Base-by-base conservation (phyloP, 2,329 filamentous ascomycete species). In the Calonectria pteridis region DNA sequence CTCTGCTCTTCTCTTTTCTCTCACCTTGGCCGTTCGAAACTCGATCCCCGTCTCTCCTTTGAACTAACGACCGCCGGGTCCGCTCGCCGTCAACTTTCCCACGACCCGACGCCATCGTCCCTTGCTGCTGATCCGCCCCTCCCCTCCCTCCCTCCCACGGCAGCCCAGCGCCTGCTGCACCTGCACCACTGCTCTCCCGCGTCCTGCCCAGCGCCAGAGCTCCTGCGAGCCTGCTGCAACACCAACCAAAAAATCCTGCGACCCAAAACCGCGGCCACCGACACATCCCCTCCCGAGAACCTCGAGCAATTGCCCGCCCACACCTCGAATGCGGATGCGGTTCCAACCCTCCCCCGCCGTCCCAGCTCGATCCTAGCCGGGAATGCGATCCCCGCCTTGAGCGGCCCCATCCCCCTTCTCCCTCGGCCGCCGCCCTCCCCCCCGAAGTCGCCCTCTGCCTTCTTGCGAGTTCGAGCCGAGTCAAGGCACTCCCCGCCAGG, bases 321-420 rank as follows among this genome's bases (percentile, higher is more conserved):
- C 76, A 23, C 59, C 31, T 73, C 74, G 49, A 78, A 73, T 67
- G 76, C 75, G 73, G 75, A 79, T 77, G 77, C 77, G 77, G 71
- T 76, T 78, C 71, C 76, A 72, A 78, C 69, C 59, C 75, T 51
- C 67, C 67, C 53, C 59, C 73, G 71, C 73, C 67, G 72, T 58
- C 63, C 69, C 76, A 43, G 51, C 73, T 75, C 78, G 64, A 78
- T 71, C 69, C 64, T 76, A 74, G 75, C 77, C 77, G 71, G 79
- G 79, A 80, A 80, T 80, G 79, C 80, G 64, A 80, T 71, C 77
- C 73, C 77, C 75, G 76, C 68, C 77, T 76, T 75, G 77, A 77
- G 63, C 43, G 46, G 33, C 59, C 46, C 51, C 65, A 23, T 37
- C 70, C 72, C 63, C 72, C 63, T 50, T 68, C 68, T 70, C 67